phyloP scores from a whole-genome alignment of 1,139 yeast species.

The Nematodospora anomalae region DNA sequence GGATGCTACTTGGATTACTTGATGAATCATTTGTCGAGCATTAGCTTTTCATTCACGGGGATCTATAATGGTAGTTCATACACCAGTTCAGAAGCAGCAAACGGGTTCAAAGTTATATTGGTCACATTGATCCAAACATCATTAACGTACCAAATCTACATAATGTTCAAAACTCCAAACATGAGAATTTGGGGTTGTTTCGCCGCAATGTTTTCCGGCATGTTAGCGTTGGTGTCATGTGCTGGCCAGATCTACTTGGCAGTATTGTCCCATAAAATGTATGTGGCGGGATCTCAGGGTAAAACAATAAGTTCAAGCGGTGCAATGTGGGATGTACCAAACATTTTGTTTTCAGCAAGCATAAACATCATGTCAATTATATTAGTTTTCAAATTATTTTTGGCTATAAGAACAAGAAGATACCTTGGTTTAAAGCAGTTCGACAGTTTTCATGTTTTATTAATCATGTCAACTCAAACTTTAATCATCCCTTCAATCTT shows the following conservation, averaged over 20 bases:
- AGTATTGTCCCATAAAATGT: slow-evolving; percentile 18
- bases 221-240: slow-evolving; percentile 50
- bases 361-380: slow-evolving; percentile 61
- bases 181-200: slow-evolving; percentile 36
- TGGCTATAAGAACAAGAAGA: slow-evolving; percentile 72
- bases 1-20: slow-evolving; percentile 56
- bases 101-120: slow-evolving; percentile 58
- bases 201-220: slow-evolving; percentile 40
- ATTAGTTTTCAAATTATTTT: slow-evolving; percentile 57
- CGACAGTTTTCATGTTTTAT: slow-evolving; percentile 73
- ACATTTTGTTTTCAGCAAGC: slow-evolving; percentile 67
- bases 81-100: slow-evolving; percentile 53
- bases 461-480: slow-evolving; percentile 83
- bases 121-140: slow-evolving; percentile 62
- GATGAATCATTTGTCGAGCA: slow-evolving; percentile 50
- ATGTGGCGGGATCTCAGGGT: slow-evolving; percentile 10
- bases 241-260: slow-evolving; percentile 51
- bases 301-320: slow-evolving; percentile 17
- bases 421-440: slow-evolving; percentile 78
- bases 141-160: slow-evolving; percentile 65
- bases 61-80: slow-evolving; percentile 26
- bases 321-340: slow-evolving; percentile 48
- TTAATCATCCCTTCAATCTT: slow-evolving; percentile 74
- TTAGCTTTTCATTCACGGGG: slow-evolving; percentile 54
- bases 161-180: slow-evolving; percentile 62